Evolutionary conservation across 2,329 filamentous ascomycete species (phyloP), one percentile per base, ranked within the genome.

Genomic region (Fusarium denticulatum): DNA sequence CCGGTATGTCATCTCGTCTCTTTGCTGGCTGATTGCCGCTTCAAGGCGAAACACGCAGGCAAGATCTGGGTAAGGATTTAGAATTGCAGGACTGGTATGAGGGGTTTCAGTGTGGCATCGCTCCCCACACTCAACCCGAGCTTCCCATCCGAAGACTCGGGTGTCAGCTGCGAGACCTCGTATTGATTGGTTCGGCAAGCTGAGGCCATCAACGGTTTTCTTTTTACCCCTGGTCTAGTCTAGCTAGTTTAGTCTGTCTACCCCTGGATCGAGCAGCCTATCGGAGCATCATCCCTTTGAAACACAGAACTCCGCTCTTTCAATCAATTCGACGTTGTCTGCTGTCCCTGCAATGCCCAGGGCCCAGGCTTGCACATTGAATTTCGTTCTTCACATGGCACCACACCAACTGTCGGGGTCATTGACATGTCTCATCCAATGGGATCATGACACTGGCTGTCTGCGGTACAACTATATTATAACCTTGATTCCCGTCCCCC

Each of bases 1-100:
- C 64, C 42, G 46, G 58, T 50, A 71, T 74, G 71, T 73, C 71
- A 73, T 73, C 67, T 74, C 58, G 58, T 71, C 71, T 73, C 49
- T 67, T 67, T 71, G 42, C 45, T 26, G 58, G 43, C 55, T 43
- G 46, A 60, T 47, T 43, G 32, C 69, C 53, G 64, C 53, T 34
- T 60, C 43, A 42, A 58, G 55, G 45, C 68, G 66, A 73, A 71
- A 73, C 71, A 42, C 45, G 49, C 37, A 52, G 59, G 20, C 53
- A 55, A 74, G 58, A 63, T 71, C 59, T 65, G 45, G 47, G 32
- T 52, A 59, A 47, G 26, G 26, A 24, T 43, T 28, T 71, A 47
- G 60, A 34, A 73, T 73, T 73, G 37, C 61, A 74, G 71, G 71
- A 73, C 42, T 42, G 26, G 32, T 36, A 45, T 53, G 46, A 63